Evolutionary conservation across 1,284 basidiomycete species (phyloP).

Genomic region (Hemileia vastatrix): DNA sequence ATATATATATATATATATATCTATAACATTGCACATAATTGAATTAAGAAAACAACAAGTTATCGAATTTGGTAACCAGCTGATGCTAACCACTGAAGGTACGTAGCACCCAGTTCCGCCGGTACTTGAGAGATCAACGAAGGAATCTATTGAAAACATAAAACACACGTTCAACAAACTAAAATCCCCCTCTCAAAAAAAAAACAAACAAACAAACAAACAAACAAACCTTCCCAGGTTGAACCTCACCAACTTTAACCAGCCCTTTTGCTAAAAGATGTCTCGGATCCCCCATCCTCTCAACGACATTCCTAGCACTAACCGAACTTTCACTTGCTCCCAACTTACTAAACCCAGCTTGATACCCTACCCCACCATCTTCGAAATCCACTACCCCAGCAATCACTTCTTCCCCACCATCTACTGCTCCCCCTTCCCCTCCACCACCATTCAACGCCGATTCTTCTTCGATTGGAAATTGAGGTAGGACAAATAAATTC

Average conservation of each 20-base stretch:
- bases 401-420: no score
- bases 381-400: conserved; percentile 65
- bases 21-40: neutral
- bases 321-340: conserved; percentile 56
- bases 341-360: conserved; percentile 80
- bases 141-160: conserved; percentile 12
- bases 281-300: conserved; percentile 15
- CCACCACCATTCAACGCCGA: conserved; percentile 43
- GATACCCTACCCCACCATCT: conserved; percentile 66
- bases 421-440: conserved; percentile 52
- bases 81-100: conserved; percentile 22
- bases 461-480: conserved; percentile 52
- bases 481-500: conserved; percentile 63
- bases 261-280: conserved; percentile 20
- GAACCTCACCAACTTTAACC: conserved; percentile 21
- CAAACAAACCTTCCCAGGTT: conserved; percentile 22
- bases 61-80: conserved; percentile 22
- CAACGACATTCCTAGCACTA: conserved; percentile 7
- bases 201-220: neutral
- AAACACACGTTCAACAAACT: neutral
- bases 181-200: neutral
- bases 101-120: conserved; percentile 15
- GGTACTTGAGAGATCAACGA: conserved; percentile 19
- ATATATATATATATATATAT: no score
- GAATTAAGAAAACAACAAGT: neutral